Percentiles rank a stretch among this genome's conserved stretches.
Conservation (phyloP, 176 grass and related monocot genomes). For the Cenchrus purpureus region DNA sequence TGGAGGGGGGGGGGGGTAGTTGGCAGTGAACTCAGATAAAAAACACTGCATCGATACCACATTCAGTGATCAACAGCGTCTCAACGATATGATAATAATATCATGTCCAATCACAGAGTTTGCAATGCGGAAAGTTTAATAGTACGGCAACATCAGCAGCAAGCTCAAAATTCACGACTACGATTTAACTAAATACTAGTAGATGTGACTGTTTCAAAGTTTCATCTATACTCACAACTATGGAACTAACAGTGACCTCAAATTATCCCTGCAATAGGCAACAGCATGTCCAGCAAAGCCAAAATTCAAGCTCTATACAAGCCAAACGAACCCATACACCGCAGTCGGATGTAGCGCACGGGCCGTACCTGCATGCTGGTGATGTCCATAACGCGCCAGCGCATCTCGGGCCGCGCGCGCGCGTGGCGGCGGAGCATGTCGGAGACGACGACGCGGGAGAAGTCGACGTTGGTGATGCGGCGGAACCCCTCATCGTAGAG, state of each 20-base stretch:
- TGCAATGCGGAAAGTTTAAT: not conserved
- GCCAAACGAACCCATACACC: not conserved
- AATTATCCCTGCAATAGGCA: not conserved
- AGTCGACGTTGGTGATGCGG: slow-evolving; percentile 88
- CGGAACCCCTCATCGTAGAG: slow-evolving; percentile 85
- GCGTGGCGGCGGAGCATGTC: slow-evolving; percentile 88
- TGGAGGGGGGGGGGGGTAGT: not conserved
- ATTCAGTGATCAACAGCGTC: not conserved
- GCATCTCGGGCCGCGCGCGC: slow-evolving; percentile 82
- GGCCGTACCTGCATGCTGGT: slow-evolving; percentile 73
- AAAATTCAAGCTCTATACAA: slow-evolving; percentile 13
- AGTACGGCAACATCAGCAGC: not conserved
- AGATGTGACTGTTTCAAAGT: not conserved
- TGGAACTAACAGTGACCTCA: not conserved
- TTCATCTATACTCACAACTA: not conserved
- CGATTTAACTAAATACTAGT: not conserved
- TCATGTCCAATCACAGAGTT: slow-evolving; percentile 6
- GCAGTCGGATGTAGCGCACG: not conserved
- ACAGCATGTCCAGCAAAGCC: not conserved
- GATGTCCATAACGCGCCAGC: slow-evolving; percentile 98
- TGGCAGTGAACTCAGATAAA: slow-evolving; percentile 5
- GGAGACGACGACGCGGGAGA: slow-evolving; percentile 82
- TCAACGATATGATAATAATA: not conserved
- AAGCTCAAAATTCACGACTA: not conserved
- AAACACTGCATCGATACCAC: not conserved